Evolutionary conservation across 495 filamentous ascomycete genomes (phyloP), one percentile per base, ranked within the genome.

Genomic region (Neurospora sp.): DNA sequence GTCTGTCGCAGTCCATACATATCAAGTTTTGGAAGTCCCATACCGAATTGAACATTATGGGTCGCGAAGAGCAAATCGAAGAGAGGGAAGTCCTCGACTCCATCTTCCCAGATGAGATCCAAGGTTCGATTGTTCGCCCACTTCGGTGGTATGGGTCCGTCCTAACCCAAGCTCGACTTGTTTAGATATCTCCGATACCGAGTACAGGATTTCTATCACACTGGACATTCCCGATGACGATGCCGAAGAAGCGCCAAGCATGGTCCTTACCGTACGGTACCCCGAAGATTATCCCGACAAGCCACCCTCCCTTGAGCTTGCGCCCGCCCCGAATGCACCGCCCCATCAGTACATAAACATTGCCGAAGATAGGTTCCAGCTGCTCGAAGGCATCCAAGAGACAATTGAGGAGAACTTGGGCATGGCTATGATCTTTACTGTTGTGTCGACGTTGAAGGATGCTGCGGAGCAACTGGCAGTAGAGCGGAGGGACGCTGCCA

Each of bases 81-180:
- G 96, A 99, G 85, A 91, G 95, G 76, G 96, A 98, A 81, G 94
- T 99, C 71, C 92, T 99, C 75, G 93, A 95, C 78, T 97, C 94
- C 71, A 99, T 99, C 76, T 99, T 97, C 78, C 94, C 96, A 14
- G 96, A 99, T 42, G 96, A 99, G 81, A 97, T 98, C 69, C 93
- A 91, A 87, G 92, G 94, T 96, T 41, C 18, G 83, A 74, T 20
- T 70, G 31, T 41, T 38, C 37, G 59, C 20, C 41, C 14, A 38
- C 22, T 20, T 35, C 27, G 35, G 38, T 42, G 18, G 27, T 20
- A 66, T 40, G 42, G 12, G 22, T 5, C 37, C 40, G 39, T 11
- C 39, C 27, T 16, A 31, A 39, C 46, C 35, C 40, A 18, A 39
- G 20, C 41, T 27, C 20, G 71, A 20, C 66, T 48, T 18, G 27